Base-by-base conservation (phyloP, 2,329 filamentous ascomycete genomes). In the Cladosporium sp. region DNA sequence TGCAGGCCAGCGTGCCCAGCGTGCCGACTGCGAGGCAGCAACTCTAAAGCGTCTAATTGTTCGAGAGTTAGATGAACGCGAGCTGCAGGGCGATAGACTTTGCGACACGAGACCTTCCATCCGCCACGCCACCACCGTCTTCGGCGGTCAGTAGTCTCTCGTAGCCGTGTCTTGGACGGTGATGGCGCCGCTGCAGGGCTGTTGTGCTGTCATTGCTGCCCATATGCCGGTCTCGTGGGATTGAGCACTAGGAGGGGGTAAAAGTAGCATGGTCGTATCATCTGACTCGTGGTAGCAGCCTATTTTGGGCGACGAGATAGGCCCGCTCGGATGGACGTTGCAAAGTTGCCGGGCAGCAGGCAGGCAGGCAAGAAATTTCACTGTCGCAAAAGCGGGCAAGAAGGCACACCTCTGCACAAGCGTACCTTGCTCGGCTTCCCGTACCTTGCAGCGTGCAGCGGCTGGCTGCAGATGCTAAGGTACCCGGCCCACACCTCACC, bases 401-500 rank as follows among this genome's bases (percentile, higher is more conserved):
- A n/a, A n/a, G n/a, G n/a, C n/a, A 34, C 14, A 21, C 25, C 7
- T 60, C 58, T 60, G 58, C 58, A 60, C 39, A 48, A 56, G 6
- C 21, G 39, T 46, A 46, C 39, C 30, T 32, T 25, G 46, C 46
- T n/a, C n/a, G n/a, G n/a, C n/a, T n/a, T n/a, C n/a, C n/a, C 21
- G 56, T 58, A 26, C 56, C 58, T 59, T 60, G 58, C 39, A 60
- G 58, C 26, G 6, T 34, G 58, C 58, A 23, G 51, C 60, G 49
- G 58, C 26, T 49, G 58, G 58, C 58, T 60, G 48, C 48, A 30
- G 30, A 14, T 8, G 25, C 49, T n/a, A 21, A 46, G 39, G 39
- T 46, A 46, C 39, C 39, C 39, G 54, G 30, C 25, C 46, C 30
- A 59, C 30, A 61, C 14, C n/a, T 21, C 8, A 5, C 39, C n/a